Evolutionary conservation across 148 eudicot species (phyloP).

Genomic region (Nepenthes mirabilis): DNA sequence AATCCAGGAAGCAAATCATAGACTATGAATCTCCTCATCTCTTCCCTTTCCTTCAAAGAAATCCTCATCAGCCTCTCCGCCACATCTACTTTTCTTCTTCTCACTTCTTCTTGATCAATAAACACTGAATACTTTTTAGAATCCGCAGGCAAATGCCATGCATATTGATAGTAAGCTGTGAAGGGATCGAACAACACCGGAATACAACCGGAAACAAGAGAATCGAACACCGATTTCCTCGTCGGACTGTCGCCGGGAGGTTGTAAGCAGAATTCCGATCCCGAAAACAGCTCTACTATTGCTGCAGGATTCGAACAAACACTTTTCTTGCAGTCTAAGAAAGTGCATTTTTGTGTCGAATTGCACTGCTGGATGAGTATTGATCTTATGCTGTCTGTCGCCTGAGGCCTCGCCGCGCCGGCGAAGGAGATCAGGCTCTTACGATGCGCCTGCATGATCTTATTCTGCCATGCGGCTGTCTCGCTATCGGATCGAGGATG

Average conservation of each 20-base stretch:
- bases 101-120: slow-evolving; percentile 46
- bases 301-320: slow-evolving; percentile 29
- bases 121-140: slow-evolving; percentile 44
- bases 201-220: slow-evolving; percentile 69
- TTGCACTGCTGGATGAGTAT: slow-evolving; percentile 50
- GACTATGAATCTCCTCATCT: slow-evolving; percentile 62
- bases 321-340: slow-evolving; percentile 30
- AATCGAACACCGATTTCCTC: slow-evolving; percentile 69
- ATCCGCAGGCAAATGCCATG: slow-evolving; percentile 80
- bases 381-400: slow-evolving; percentile 35
- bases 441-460: slow-evolving; percentile 21
- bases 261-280: slow-evolving; percentile 75
- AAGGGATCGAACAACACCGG: slow-evolving; percentile 65
- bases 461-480: slow-evolving; percentile 35
- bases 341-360: slow-evolving; percentile 20
- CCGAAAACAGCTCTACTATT: slow-evolving; percentile 33
- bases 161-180: slow-evolving; percentile 70
- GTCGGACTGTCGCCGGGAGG: slow-evolving; percentile 80
- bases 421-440: slow-evolving; percentile 45
- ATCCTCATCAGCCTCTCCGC: slow-evolving; percentile 39
- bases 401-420: slow-evolving; percentile 39
- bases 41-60: slow-evolving; percentile 31
- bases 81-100: slow-evolving; percentile 32
- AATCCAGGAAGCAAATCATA: slow-evolving; percentile 59
- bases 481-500: slow-evolving; percentile 61